phyloP scores from a whole-genome alignment of 345 rosid species.

The Populus nigra region DNA sequence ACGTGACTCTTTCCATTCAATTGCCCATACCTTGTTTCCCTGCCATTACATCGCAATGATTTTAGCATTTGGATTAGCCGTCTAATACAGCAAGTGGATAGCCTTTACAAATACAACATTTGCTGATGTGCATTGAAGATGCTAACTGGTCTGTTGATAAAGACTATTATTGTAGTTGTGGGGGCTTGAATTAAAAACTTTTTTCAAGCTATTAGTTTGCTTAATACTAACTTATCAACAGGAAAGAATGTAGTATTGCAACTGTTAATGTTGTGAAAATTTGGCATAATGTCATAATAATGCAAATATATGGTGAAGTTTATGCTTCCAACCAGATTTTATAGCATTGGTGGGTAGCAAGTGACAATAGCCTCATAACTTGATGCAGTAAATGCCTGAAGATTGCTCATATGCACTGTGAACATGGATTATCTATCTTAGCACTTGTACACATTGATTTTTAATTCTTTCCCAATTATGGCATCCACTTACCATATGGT shows the following conservation, averaged over 20 bases:
- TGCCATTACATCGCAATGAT: background rate
- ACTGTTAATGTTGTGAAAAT: background rate
- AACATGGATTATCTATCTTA: background rate
- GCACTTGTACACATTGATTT: background rate
- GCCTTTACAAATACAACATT: background rate
- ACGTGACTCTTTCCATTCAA: background rate
- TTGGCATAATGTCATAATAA: background rate
- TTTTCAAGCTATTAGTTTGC: background rate
- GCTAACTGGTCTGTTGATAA: background rate
- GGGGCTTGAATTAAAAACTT: conserved; percentile 6
- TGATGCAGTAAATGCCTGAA: background rate
- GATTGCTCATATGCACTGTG: background rate
- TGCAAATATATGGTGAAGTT: background rate
- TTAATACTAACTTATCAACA: background rate
- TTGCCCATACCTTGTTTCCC: background rate
- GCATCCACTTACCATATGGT: background rate
- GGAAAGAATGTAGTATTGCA: background rate
- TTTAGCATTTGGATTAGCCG: background rate
- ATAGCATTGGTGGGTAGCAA: background rate
- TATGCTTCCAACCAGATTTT: background rate
- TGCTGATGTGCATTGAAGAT: background rate
- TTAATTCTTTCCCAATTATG: background rate
- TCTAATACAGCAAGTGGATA: background rate
- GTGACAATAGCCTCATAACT: background rate
- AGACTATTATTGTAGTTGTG: background rate